Percentiles rank a stretch among this genome's conserved stretches.
Conservation (phyloP, 805 yeast genomes). For the Gaillardinia entomophila region DNA sequence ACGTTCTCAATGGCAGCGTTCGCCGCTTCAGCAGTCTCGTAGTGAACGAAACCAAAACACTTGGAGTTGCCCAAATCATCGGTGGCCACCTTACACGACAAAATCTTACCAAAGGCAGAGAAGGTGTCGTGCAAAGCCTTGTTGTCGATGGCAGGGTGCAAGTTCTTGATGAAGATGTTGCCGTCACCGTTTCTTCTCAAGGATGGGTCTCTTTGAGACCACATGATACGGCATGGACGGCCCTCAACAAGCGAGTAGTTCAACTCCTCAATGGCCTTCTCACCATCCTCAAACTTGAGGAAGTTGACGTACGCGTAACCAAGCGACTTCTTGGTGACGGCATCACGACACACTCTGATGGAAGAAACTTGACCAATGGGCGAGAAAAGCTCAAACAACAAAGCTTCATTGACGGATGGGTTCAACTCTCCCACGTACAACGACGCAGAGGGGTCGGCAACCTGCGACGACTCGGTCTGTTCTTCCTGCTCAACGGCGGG, state of each 20-base stretch:
- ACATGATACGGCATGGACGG: constrained; percentile 97
- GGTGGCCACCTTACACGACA: constrained; percentile 95
- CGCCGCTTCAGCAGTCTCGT: constrained; percentile 89
- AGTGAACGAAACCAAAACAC: constrained; percentile 97
- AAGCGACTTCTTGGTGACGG: constrained; percentile 91
- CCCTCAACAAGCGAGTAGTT: constrained; percentile 94
- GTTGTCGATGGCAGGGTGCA: constrained; percentile 72
- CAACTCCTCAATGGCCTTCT: constrained; percentile 88
- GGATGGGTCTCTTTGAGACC: constrained; percentile 99
- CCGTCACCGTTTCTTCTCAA: constrained; percentile 75
- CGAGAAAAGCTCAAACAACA: constrained; percentile 89
- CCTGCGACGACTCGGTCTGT: constrained; percentile 25
- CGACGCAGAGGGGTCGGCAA: constrained; percentile 67
- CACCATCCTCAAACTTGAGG: constrained; percentile 85
- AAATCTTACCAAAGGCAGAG: constrained; percentile 90
- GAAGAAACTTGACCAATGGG: constrained; percentile 93
- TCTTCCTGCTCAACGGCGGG: constrained; percentile 22
- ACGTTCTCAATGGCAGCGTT: constrained; percentile 92
- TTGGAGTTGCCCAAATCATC: constrained; percentile 88
- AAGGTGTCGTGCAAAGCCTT: constrained; percentile 98
- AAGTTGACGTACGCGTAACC: constrained; percentile 98
- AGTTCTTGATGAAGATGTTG: constrained; percentile 17
- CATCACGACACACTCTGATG: constrained; percentile 98
- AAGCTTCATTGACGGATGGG: constrained; percentile 88
- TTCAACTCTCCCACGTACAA: constrained; percentile 97